Evolutionary conservation across 2,329 filamentous ascomycete genomes (phyloP), one percentile per base, ranked within the genome.

Genomic region (Pezicula radicicola): DNA sequence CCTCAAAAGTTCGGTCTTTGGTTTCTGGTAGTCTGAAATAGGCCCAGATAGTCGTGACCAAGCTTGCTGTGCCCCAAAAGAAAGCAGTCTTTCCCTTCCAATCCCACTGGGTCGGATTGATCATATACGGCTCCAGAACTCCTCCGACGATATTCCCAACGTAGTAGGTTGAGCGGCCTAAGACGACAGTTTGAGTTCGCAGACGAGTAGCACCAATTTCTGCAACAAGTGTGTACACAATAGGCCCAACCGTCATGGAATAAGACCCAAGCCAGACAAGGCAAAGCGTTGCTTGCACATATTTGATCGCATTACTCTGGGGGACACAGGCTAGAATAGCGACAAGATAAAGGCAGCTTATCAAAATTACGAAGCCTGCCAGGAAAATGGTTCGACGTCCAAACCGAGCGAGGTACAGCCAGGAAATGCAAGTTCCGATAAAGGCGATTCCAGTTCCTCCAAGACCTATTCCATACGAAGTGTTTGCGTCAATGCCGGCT

Each of bases 1-100:
- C 59, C 41, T 56, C 54, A 36, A 53, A 61, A 6, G 57, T 58
- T 37, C 71, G 66, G 4, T 68, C 71, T 13, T 68, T 69, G 1
- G 73, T 71, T 60, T 77, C 75, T 41, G 71, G 71, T 5, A 80
- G 68, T 16, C 74, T 75, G 60, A 77, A 78, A 53, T 70, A 78
- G 0, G 77, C 75, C 72, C 80, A 84, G 1, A 72, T 13, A 66
- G 58, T 52, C 57, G 71, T 55, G 1, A 68, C 21, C 13, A 72
- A 59, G 54, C 70, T 69, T 37, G 72, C 59, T 2, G 60, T 67
- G 8, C 65, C 70, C 64, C 67, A 75, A 44, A 76, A 67, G 48
- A 75, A 74, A 1, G 51, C 73, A 65, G 36, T 70, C 68, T 50
- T 66, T 60, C 69, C 71, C 68, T 36, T 68, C 54, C 55, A 67